These are phyloP conservation scores for Phyllostachys edulis DNA, from an alignment of 176 grass and related monocot genomes.

Conservation along the genomic window DNA sequence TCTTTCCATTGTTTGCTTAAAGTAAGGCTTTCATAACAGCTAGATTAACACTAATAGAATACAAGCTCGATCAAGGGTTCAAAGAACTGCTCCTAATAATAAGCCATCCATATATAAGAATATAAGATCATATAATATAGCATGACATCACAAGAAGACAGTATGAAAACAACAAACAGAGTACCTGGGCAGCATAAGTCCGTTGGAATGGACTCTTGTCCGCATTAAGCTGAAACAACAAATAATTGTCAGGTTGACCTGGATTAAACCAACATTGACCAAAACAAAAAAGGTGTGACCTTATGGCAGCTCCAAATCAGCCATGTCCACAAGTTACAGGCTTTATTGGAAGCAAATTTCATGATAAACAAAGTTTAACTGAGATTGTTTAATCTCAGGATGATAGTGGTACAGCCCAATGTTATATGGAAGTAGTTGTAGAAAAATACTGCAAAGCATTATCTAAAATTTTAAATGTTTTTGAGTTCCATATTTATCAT, in stretches of 20 bases:
- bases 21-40: neutral
- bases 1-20: neutral
- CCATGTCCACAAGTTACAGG: neutral
- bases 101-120: neutral
- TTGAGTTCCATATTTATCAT: neutral
- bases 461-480: neutral
- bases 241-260: slow-evolving; percentile 19
- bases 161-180: neutral
- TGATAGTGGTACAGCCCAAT: neutral
- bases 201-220: slow-evolving; percentile 96
- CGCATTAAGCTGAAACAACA: slow-evolving; percentile 82
- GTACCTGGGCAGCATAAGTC: slow-evolving; percentile 85
- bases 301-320: neutral
- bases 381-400: neutral
- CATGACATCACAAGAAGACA: neutral
- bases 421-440: neutral
- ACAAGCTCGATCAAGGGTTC: neutral
- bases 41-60: neutral
- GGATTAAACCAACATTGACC: neutral
- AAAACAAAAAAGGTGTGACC: neutral
- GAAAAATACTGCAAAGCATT: neutral
- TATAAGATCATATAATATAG: neutral
- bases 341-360: neutral
- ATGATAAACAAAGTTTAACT: neutral
- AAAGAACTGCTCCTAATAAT: neutral